phyloP scores from a whole-genome alignment of 2,329 filamentous ascomycete species.

The Talaromyces albobiverticillius region DNA sequence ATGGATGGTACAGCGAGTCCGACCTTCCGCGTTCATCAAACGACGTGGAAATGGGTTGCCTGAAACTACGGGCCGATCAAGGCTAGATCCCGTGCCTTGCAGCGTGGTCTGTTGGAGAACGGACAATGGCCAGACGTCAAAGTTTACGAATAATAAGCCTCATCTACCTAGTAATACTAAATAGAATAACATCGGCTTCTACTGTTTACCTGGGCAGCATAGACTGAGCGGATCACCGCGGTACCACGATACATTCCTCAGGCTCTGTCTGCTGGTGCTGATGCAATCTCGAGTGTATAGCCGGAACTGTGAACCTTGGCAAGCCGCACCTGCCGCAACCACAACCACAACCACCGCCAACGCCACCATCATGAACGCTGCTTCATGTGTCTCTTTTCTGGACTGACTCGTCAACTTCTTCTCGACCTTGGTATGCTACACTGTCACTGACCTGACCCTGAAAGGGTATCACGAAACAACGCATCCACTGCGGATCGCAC shows the following conservation, averaged over 20 bases:
- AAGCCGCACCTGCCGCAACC: too few species aligned
- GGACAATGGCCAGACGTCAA: not conserved
- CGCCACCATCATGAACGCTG: not conserved
- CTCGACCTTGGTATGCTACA: not conserved
- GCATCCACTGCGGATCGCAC: slow-evolving; percentile 3
- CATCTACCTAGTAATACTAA: too few species aligned
- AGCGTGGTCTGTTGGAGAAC: slow-evolving; percentile 3
- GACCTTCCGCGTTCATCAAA: not conserved
- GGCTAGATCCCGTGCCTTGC: slow-evolving; percentile 8
- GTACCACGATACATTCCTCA: not conserved
- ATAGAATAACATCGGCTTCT: too few species aligned
- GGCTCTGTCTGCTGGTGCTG: slow-evolving; percentile 1
- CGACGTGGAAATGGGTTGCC: slow-evolving; percentile 9
- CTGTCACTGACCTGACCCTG: not conserved
- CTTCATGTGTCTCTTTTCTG: too few species aligned
- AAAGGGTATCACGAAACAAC: not conserved
- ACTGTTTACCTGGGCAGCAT: too few species aligned
- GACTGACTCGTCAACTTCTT: not conserved
- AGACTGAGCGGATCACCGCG: slow-evolving; percentile 1
- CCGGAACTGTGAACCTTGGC: slow-evolving; percentile 4
- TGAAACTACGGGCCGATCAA: slow-evolving; percentile 9
- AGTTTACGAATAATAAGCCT: too few species aligned
- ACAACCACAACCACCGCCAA: too few species aligned
- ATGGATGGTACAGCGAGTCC: not conserved
- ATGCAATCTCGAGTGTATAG: slow-evolving; percentile 8